phyloP scores from a whole-genome alignment of 306 rosid genomes.

The Hippophae rhamnoides region DNA sequence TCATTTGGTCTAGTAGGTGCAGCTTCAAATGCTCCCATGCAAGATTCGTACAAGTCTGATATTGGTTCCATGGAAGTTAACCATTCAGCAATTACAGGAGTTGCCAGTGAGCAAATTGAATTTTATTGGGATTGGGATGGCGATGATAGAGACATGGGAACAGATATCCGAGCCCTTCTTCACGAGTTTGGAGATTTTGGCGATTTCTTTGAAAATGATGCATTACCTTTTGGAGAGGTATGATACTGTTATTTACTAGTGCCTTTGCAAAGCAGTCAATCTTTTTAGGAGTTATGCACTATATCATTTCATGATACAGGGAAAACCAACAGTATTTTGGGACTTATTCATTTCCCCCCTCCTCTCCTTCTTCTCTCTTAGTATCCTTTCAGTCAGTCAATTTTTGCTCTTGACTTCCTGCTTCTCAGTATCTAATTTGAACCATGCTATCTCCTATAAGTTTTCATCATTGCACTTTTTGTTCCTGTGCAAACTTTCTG shows the following conservation, averaged over 20 bases:
- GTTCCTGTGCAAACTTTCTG: background rate
- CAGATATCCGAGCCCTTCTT: slow-evolving; percentile 77
- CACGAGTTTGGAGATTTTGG: slow-evolving; percentile 94
- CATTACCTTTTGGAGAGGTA: slow-evolving; percentile 97
- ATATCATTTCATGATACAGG: background rate
- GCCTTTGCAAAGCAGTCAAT: background rate
- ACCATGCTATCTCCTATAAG: background rate
- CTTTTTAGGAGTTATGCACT: background rate
- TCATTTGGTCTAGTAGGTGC: slow-evolving; percentile 52
- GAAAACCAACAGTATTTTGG: too few species aligned
- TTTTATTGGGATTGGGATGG: slow-evolving; percentile 94
- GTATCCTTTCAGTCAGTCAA: too few species aligned
- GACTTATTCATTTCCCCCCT: too few species aligned
- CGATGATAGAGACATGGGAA: slow-evolving; percentile 60
- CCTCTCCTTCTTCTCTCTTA: too few species aligned
- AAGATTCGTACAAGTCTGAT: slow-evolving; percentile 68
- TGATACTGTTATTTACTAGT: slow-evolving; percentile 8
- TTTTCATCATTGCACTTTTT: background rate
- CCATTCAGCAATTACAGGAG: slow-evolving; percentile 59
- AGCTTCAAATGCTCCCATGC: slow-evolving; percentile 48
- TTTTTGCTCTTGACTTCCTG: too few species aligned
- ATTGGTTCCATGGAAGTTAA: slow-evolving; percentile 64
- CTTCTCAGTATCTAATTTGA: too few species aligned
- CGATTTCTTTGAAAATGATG: slow-evolving; percentile 81
- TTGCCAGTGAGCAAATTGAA: slow-evolving; percentile 58